A percentile compares a stretch with the other conserved stretches of the same genome.
phyloP scores from a whole-genome alignment of 192 early-diverging fungal genomes.

The Dissophora ornata region DNA sequence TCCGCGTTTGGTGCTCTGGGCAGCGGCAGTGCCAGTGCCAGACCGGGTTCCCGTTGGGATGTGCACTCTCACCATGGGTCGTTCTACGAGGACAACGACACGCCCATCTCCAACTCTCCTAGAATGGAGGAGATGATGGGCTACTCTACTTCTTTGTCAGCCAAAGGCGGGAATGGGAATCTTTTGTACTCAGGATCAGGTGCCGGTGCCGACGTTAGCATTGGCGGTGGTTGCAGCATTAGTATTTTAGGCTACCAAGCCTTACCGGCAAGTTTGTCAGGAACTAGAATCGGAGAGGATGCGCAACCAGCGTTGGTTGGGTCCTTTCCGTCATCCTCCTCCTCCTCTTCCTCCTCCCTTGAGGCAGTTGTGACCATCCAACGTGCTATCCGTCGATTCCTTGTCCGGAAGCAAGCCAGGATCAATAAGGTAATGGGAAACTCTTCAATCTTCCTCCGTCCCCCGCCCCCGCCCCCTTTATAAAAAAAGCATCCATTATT shows the following conservation, averaged over 20 bases:
- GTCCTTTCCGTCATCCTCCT: neutral
- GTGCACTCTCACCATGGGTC: too few species aligned
- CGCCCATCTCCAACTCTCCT: slow-evolving; percentile 35
- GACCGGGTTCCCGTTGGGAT: too few species aligned
- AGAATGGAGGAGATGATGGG: slow-evolving; percentile 15
- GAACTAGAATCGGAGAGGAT: slow-evolving; percentile 2
- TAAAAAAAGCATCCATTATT: neutral
- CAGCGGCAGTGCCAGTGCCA: too few species aligned
- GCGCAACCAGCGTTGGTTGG: slow-evolving; percentile 18
- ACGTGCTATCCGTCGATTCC: slow-evolving; percentile 51
- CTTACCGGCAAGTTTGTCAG: neutral
- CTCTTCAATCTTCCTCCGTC: neutral
- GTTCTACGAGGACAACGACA: neutral
- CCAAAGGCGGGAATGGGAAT: slow-evolving; percentile 11
- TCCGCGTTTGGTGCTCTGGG: too few species aligned
- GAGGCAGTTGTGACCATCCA: slow-evolving; percentile 37
- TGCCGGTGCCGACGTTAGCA: neutral
- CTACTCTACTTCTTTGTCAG: neutral
- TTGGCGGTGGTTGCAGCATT: too few species aligned
- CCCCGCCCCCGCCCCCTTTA: neutral
- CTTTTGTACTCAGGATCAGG: neutral
- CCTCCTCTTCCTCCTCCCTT: neutral
- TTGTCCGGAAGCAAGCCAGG: slow-evolving; percentile 22
- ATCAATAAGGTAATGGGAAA: slow-evolving; percentile 4
- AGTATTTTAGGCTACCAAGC: neutral